phyloP scores from a whole-genome alignment of 2,329 filamentous ascomycete species.

The Cladosporium sp. region DNA sequence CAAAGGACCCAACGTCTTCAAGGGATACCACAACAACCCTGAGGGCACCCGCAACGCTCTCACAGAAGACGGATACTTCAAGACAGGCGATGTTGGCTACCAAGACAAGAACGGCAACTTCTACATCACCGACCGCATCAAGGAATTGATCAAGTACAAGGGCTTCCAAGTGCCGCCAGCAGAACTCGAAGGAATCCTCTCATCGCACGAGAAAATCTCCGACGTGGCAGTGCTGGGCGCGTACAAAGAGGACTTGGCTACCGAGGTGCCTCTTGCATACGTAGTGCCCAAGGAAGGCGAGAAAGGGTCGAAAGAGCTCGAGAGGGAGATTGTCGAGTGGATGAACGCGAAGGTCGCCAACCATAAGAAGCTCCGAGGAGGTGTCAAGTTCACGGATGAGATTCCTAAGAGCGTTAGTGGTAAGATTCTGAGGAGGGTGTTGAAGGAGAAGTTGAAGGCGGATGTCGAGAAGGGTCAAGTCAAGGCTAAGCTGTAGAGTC shows the following conservation, averaged over 20 bases:
- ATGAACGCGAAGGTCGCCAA: conserved; percentile 42
- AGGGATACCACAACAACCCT: conserved; percentile 71
- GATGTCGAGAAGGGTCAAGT: conserved; percentile 29
- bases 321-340: conserved; percentile 39
- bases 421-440: conserved; percentile 43
- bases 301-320: conserved; percentile 29
- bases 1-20: conserved; percentile 74
- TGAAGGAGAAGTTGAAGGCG: conserved; percentile 41
- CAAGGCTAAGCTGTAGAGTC: conserved; percentile 40
- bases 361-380: conserved; percentile 44
- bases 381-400: conserved; percentile 42
- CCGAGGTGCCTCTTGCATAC: conserved; percentile 44
- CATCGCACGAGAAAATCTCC: conserved; percentile 37
- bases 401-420: conserved; percentile 46
- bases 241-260: conserved; percentile 42
- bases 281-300: conserved; percentile 36
- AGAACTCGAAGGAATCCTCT: conserved; percentile 43
- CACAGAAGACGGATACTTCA: conserved; percentile 77
- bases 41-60: conserved; percentile 67
- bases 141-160: conserved; percentile 59
- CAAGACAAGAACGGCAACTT: conserved; percentile 74
- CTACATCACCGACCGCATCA: conserved; percentile 83
- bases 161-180: conserved; percentile 45
- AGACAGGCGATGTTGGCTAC: conserved; percentile 81
- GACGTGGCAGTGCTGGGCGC: conserved; percentile 44